Conservation (phyloP, 371 early-diverging fungal species). For the Actinomucor elegans region DNA sequence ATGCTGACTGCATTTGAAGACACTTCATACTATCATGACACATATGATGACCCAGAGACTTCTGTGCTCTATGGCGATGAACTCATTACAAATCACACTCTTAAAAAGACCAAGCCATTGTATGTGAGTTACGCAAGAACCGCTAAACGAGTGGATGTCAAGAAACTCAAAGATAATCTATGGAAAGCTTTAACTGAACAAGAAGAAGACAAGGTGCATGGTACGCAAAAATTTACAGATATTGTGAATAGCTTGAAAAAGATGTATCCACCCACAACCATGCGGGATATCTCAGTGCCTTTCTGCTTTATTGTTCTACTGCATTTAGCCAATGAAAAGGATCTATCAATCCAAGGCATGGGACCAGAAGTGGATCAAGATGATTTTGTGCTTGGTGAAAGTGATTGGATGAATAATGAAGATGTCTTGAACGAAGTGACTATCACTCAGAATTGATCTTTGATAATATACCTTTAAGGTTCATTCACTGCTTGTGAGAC, state of each 20-base stretch:
- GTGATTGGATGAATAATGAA: slow-evolving; percentile 27
- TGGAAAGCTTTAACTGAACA: slow-evolving; percentile 67
- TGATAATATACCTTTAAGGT: slow-evolving; percentile 2
- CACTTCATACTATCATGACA: slow-evolving; percentile 33
- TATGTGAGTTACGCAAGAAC: slow-evolving; percentile 82
- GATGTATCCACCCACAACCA: slow-evolving; percentile 74
- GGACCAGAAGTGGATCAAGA: slow-evolving; percentile 15
- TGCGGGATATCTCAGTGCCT: slow-evolving; percentile 89
- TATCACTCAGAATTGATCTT: slow-evolving; percentile 27
- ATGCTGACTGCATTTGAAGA: slow-evolving; percentile 30
- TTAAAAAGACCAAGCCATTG: slow-evolving; percentile 67
- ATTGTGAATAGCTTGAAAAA: slow-evolving; percentile 68
- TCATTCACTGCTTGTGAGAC: too few relatives aligned
- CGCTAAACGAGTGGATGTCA: slow-evolving; percentile 95
- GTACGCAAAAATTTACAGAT: slow-evolving; percentile 69
- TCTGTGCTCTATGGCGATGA: slow-evolving; percentile 36
- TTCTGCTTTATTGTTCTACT: slow-evolving; percentile 96
- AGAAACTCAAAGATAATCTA: slow-evolving; percentile 90
- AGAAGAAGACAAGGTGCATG: slow-evolving; percentile 38
- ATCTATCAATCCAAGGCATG: slow-evolving; percentile 45
- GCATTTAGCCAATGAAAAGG: slow-evolving; percentile 94
- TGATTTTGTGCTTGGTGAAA: slow-evolving; percentile 38
- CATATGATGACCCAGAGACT: slow-evolving; percentile 21
- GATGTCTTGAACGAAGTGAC: slow-evolving; percentile 35
- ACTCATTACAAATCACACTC: slow-evolving; percentile 37